Conservation (phyloP, 306 rosid genomes). For the Boehmeria nivea region DNA sequence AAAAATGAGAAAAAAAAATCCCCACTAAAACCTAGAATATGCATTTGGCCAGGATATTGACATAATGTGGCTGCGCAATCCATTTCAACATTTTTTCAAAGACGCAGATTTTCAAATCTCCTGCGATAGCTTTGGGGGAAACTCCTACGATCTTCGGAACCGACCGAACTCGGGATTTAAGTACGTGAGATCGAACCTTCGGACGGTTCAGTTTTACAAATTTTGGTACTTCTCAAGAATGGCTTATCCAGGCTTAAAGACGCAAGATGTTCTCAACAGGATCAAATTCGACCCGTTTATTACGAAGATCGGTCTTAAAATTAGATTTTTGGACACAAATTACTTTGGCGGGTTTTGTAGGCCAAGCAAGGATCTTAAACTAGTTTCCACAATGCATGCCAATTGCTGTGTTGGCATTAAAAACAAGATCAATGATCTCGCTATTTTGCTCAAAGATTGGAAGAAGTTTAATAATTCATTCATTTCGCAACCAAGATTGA, state of each 20-base stretch:
- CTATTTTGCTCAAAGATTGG: conserved; percentile 73
- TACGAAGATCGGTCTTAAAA: conserved; percentile 26
- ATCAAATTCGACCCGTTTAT: conserved; percentile 41
- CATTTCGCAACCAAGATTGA: too few species aligned
- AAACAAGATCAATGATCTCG: conserved; percentile 68
- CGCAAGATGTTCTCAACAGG: conserved; percentile 71
- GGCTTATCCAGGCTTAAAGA: conserved; percentile 36
- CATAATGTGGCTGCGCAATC: conserved; percentile 83
- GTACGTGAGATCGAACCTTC: conserved; percentile 48
- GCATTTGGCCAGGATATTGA: conserved; percentile 89
- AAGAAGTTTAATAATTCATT: conserved; percentile 1
- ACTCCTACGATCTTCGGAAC: conserved; percentile 40
- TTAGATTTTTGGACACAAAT: conserved; percentile 56
- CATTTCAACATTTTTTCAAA: conserved; percentile 45
- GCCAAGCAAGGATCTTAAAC: conserved; percentile 32
- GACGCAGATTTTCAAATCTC: conserved; percentile 83
- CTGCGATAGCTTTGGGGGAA: conserved; percentile 47
- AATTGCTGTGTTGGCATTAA: conserved; percentile 76
- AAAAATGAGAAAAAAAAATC: too few species aligned
- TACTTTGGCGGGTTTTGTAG: conserved; percentile 79
- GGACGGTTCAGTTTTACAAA: conserved; percentile 57
- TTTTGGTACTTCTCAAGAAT: conserved; percentile 59
- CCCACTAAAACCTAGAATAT: too few species aligned
- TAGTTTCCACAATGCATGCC: conserved; percentile 74
- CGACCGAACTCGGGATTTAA: conserved; percentile 67